These are phyloP conservation scores for Starmera amethionina DNA, from an alignment of 805 yeast species.

Conservation along the genomic window DNA sequence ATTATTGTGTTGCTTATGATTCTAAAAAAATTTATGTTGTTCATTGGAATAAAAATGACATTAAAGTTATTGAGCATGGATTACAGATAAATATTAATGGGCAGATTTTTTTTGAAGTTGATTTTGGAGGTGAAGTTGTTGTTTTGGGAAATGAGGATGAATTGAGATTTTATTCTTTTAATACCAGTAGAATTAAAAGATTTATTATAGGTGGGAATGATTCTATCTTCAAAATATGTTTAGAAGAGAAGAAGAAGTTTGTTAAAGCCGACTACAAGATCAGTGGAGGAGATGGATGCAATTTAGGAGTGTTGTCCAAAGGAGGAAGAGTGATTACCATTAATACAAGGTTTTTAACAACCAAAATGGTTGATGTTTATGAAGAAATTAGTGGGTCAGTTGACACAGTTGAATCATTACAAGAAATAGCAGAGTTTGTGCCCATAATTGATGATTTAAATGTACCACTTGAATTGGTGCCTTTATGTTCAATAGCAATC, in stretches of 20 bases:
- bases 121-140: conserved; percentile 12
- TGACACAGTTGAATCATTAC: not conserved
- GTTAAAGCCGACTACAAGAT: conserved; percentile 2
- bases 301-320: conserved; percentile 10
- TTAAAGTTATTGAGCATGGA: conserved; percentile 3
- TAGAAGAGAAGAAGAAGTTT: conserved; percentile 6
- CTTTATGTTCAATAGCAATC: conserved; percentile 10
- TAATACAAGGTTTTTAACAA: conserved; percentile 9
- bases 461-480: conserved; percentile 5
- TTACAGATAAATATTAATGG: not conserved
- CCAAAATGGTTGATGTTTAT: not conserved
- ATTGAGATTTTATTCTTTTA: conserved; percentile 4
- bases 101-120: conserved; percentile 12
- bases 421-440: not conserved
- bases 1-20: conserved; percentile 5
- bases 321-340: conserved; percentile 6
- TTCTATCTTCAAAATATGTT: conserved; percentile 5
- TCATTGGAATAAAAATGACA: not conserved
- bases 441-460: conserved; percentile 11
- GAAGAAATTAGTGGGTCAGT: not conserved
- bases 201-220: conserved; percentile 3
- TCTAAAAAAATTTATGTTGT: conserved; percentile 2
- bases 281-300: conserved; percentile 19
- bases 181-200: conserved; percentile 6
- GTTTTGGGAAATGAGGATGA: conserved; percentile 4